Conservation (phyloP, 2,329 filamentous ascomycete genomes). For the Arthrobotrys sphaeroides region DNA sequence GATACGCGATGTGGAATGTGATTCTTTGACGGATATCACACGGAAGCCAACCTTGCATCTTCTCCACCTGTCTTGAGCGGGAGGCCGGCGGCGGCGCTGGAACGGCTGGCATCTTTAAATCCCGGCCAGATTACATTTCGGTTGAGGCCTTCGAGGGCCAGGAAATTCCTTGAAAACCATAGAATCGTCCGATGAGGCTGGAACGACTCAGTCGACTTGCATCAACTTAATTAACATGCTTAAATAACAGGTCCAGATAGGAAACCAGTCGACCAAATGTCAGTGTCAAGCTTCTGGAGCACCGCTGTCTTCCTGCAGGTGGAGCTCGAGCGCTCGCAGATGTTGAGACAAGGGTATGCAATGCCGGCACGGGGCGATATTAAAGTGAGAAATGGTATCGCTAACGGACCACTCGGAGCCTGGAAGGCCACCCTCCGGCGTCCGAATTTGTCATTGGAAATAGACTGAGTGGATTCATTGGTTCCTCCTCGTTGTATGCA, state of each 20-base stretch:
- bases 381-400: conserved; percentile 21
- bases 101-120: not conserved
- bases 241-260: not conserved
- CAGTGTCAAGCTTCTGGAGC: conserved; percentile 6
- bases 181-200: conserved; percentile 8
- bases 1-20: conserved; percentile 37
- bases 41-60: conserved; percentile 22
- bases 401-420: not conserved
- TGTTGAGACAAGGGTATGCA: conserved; percentile 35
- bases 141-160: not conserved
- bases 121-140: not conserved
- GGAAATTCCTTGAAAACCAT: not conserved
- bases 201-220: not conserved
- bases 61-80: conserved; percentile 22
- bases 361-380: conserved; percentile 45
- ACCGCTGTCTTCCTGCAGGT: conserved; percentile 15
- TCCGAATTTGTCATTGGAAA: not conserved
- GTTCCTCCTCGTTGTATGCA: not conserved
- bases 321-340: conserved; percentile 33
- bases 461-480: not conserved
- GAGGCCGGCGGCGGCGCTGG: conserved; percentile 1
- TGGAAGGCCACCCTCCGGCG: conserved; percentile 2
- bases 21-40: conserved; percentile 29
- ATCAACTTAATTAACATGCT: conserved; percentile 5
- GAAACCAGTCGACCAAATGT: conserved; percentile 2